Evolutionary conservation across 2,329 filamentous ascomycete species (phyloP), one percentile per base, ranked within the genome.

Genomic region (Sporothrix euskadiensis): DNA sequence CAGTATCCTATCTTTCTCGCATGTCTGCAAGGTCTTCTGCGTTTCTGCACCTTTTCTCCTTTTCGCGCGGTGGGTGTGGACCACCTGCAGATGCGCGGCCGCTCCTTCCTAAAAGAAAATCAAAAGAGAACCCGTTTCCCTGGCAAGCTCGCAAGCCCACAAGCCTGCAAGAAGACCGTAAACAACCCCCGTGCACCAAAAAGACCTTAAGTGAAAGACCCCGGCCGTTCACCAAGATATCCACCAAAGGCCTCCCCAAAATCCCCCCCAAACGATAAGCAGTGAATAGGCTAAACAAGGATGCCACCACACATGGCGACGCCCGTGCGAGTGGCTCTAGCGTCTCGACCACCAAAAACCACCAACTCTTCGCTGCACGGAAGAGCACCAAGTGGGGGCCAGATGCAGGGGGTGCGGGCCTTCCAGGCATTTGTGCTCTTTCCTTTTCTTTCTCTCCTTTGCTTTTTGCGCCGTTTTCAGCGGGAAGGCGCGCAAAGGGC

Each of bases 261-360:
- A 26, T 26, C 30, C 19, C 56, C 30, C 26, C 56, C 57, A 63
- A 63, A 39, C 39, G 39, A 71, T 35, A 71, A 71, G 41, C 56
- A 70, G 68, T 57, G n/a, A n/a, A n/a, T n/a, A 63, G 69, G 69
- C 69, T 59, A 59, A 47, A 71, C 39, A 71, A 39, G 68, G 68
- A 59, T 30, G 32, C 54, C 54, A 49, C 22, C 47, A 47, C 71
- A 66, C 71, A 72, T 72, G 71, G 71, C 59, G 14, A 39, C 22
- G 71, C 70, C 70, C 44, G 69, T 71, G 69, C 69, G 56, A 35
- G 9, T 71, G 69, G 41, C 69, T 71, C 47, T 56, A 65, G 70
- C 70, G 71, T 66, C 47, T 54, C 59, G 39, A 65, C 30, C 44
- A 49, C 44, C 44, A 49, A 4, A 4, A 49, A 19, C 35, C 35